A percentile compares a stretch with the other conserved stretches of the same genome.
These are phyloP conservation scores for Articulospora tetracladia DNA, from an alignment of 495 filamentous ascomycete species.

Conservation along the genomic window DNA sequence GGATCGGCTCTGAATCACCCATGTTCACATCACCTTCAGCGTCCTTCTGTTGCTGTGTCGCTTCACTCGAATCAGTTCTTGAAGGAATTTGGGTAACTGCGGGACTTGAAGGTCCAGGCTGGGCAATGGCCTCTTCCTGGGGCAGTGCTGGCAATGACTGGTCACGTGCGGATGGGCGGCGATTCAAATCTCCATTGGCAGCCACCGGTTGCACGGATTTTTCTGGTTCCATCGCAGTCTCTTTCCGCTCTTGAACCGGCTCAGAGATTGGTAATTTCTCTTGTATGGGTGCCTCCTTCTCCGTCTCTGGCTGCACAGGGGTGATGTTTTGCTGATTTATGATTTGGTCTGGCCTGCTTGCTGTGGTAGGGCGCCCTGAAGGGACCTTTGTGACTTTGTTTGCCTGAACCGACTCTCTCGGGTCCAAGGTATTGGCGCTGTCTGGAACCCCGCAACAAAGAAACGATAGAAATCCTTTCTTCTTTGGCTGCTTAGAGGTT, in stretches of 20 bases:
- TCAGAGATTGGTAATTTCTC: constrained; percentile 7
- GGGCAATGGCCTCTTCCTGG: constrained; percentile 11
- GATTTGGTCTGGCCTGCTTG: constrained; percentile 38
- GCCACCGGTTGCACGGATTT: background rate
- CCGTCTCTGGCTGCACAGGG: constrained; percentile 6
- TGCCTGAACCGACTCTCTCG: constrained; percentile 57
- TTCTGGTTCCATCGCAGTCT: background rate
- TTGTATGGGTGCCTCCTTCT: constrained; percentile 20
- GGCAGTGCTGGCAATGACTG: constrained; percentile 22
- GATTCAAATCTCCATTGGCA: background rate
- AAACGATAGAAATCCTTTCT: constrained; percentile 67
- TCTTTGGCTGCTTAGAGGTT: constrained; percentile 49
- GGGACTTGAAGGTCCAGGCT: constrained; percentile 12
- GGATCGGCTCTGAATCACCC: constrained; percentile 26
- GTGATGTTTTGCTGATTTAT: background rate
- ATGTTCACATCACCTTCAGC: constrained; percentile 61
- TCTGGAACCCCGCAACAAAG: constrained; percentile 76
- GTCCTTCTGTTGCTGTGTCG: constrained; percentile 27
- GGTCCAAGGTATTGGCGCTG: constrained; percentile 56
- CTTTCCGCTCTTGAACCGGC: constrained; percentile 1
- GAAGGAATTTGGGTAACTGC: constrained; percentile 25
- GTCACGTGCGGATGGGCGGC: constrained; percentile 15
- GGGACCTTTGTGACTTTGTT: constrained; percentile 58
- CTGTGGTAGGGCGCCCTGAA: constrained; percentile 45
- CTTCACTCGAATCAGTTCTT: constrained; percentile 12